Conservation (phyloP, 2,329 filamentous ascomycete species). For the Zymoseptoria passerinii region DNA sequence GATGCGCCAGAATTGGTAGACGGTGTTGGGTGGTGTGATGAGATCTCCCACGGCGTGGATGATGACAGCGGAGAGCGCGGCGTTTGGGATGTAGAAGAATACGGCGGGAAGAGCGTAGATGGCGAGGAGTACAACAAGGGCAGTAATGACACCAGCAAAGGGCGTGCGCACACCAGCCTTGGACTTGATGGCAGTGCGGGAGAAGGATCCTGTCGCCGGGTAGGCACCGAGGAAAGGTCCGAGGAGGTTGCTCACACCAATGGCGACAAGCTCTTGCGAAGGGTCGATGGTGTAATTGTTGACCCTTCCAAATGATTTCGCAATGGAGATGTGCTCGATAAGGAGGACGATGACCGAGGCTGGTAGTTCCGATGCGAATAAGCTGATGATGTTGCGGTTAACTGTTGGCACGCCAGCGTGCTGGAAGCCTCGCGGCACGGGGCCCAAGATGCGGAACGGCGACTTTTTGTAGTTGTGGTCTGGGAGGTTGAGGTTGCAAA, state of each 20-base stretch:
- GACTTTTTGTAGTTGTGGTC: conserved; percentile 31
- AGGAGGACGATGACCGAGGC: conserved; percentile 87
- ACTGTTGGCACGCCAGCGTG: conserved; percentile 66
- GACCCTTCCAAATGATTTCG: conserved; percentile 89
- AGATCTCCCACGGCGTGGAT: conserved; percentile 93
- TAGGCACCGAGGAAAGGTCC: conserved; percentile 89
- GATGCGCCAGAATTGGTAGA: conserved; percentile 93
- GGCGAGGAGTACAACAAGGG: conserved; percentile 73
- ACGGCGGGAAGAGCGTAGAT: conserved; percentile 81
- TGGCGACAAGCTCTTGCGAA: conserved; percentile 91
- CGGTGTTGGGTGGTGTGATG: conserved; percentile 79
- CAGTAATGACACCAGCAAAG: conserved; percentile 82
- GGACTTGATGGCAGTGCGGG: conserved; percentile 90
- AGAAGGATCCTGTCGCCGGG: conserved; percentile 91
- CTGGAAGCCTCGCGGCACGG: conserved; percentile 78
- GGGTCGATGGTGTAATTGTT: conserved; percentile 96
- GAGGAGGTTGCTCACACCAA: conserved; percentile 81
- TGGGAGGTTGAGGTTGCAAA: conserved; percentile 61
- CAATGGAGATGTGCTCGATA: conserved; percentile 94
- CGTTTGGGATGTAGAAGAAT: conserved; percentile 87
- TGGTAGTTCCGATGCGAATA: conserved; percentile 66
- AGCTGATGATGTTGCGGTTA: conserved; percentile 55
- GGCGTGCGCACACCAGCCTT: conserved; percentile 93
- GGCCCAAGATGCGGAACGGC: conserved; percentile 65
- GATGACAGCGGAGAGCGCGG: conserved; percentile 76